phyloP scores from a whole-genome alignment of 352 stramenopile genomes.

The Globisporangium rhizosaccharum region DNA sequence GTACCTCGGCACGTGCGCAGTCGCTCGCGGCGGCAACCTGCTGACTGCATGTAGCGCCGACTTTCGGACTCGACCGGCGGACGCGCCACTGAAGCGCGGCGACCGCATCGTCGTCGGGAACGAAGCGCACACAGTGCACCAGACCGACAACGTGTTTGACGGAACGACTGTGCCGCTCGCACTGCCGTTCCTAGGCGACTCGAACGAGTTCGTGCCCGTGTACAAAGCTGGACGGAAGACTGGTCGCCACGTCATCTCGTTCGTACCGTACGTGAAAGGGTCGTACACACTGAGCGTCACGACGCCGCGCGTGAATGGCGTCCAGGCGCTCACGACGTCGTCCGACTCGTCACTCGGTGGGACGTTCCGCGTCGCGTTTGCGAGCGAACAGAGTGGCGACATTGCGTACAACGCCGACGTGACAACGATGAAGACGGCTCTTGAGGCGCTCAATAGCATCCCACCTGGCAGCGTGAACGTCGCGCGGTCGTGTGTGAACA shows the following conservation, averaged over 20 bases:
- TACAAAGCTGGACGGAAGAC: slow-evolving; percentile 57
- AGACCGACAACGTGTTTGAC: slow-evolving; percentile 47
- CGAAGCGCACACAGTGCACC: slow-evolving; percentile 64
- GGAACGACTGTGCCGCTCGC: slow-evolving; percentile 64
- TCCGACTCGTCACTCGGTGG: slow-evolving; percentile 53
- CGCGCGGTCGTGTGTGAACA: slow-evolving; percentile 27
- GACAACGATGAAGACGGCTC: slow-evolving; percentile 34
- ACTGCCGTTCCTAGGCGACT: slow-evolving; percentile 48
- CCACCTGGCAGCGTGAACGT: slow-evolving; percentile 22
- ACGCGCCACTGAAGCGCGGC: slow-evolving; percentile 56
- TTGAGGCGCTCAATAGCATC: slow-evolving; percentile 72
- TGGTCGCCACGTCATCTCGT: slow-evolving; percentile 80
- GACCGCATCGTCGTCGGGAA: slow-evolving; percentile 78
- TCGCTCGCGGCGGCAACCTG: slow-evolving; percentile 13
- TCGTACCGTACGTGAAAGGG: slow-evolving; percentile 88
- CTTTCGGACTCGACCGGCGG: slow-evolving; percentile 23
- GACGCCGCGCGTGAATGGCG: slow-evolving; percentile 63
- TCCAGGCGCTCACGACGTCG: slow-evolving; percentile 60
- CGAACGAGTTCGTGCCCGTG: slow-evolving; percentile 51
- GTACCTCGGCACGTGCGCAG: slow-evolving; percentile 66
- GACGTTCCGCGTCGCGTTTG: slow-evolving; percentile 55
- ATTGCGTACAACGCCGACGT: slow-evolving; percentile 50
- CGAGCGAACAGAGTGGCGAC: slow-evolving; percentile 30
- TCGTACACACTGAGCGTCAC: slow-evolving; percentile 85
- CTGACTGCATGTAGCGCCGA: slow-evolving; percentile 44